Conservation (phyloP, 768 basidiomycete species). For the Chalciporus chontae region DNA sequence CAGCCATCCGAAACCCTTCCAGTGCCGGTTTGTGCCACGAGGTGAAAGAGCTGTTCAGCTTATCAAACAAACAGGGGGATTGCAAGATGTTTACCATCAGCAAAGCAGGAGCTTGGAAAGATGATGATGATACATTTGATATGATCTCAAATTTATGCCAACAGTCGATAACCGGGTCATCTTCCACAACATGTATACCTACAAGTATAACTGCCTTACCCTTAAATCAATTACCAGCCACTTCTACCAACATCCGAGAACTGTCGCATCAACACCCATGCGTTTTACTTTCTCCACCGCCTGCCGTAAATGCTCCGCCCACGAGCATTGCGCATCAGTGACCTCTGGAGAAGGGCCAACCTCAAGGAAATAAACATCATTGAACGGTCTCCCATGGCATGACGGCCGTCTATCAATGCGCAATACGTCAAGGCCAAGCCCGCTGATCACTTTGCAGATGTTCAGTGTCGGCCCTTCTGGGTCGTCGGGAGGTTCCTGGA, state of each 20-base stretch:
- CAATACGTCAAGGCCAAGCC: slow-evolving; percentile 41
- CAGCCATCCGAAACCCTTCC: slow-evolving; percentile 43
- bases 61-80: slow-evolving; percentile 18
- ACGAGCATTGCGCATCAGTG: slow-evolving; percentile 10
- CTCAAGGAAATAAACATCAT: slow-evolving; percentile 65
- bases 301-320: slow-evolving; percentile 35
- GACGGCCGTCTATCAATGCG: slow-evolving; percentile 69
- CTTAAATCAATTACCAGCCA: not conserved
- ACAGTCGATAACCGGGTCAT: not conserved
- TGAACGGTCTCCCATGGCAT: slow-evolving; percentile 42
- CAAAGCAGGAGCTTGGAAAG: not conserved
- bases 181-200: too few species aligned
- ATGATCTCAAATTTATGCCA: not conserved
- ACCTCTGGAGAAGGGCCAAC: slow-evolving; percentile 24
- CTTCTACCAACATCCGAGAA: slow-evolving; percentile 51
- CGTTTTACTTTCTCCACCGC: slow-evolving; percentile 33
- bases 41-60: slow-evolving; percentile 29
- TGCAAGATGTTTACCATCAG: not conserved
- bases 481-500: slow-evolving; percentile 15
- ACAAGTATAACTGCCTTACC: not conserved
- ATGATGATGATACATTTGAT: not conserved
- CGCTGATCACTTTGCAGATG: slow-evolving; percentile 26
- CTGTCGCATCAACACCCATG: slow-evolving; percentile 33
- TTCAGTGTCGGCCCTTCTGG: slow-evolving; percentile 2
- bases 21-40: slow-evolving; percentile 36